Conservation (phyloP, 179 eudicot genomes). For the Carnegiea gigantea region DNA sequence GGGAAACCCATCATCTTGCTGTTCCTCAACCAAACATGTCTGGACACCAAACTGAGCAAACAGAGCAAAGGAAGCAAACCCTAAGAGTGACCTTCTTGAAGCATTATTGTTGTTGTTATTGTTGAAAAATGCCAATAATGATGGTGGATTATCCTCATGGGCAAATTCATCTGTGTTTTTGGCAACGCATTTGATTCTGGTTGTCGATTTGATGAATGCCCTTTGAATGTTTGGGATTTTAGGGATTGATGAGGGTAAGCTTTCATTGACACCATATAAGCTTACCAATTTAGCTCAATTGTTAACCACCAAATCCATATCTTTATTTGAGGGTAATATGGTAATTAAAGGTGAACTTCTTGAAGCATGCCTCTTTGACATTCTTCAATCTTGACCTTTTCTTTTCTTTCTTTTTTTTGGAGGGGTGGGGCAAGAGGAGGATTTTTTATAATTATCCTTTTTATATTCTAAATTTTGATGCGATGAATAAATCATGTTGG, state of each 20-base stretch:
- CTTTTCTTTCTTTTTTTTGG: no score
- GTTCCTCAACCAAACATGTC: slow-evolving; percentile 45
- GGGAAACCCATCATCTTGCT: slow-evolving; percentile 47
- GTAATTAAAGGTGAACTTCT: slow-evolving; percentile 9
- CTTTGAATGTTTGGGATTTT: slow-evolving; percentile 29
- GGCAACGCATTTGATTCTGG: slow-evolving; percentile 24
- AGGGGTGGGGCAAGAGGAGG: no score
- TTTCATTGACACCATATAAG: slow-evolving; percentile 47
- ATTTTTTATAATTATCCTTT: no score
- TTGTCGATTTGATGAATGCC: slow-evolving; percentile 24
- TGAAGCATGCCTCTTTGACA: no score
- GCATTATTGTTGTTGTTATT: slow-evolving; percentile 3
- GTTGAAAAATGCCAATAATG: slow-evolving; percentile 3
- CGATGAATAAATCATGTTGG: no score
- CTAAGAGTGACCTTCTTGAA: slow-evolving; percentile 61
- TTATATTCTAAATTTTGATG: no score
- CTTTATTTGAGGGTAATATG: slow-evolving; percentile 28
- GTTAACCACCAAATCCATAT: slow-evolving; percentile 44
- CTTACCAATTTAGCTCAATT: slow-evolving; percentile 35
- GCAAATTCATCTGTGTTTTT: slow-evolving; percentile 28
- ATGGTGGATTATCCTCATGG: slow-evolving; percentile 12
- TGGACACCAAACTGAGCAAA: slow-evolving; percentile 34
- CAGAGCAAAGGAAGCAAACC: slow-evolving; percentile 53
- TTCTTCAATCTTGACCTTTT: no score
- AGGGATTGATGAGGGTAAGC: slow-evolving; percentile 25